phyloP scores from a whole-genome alignment of 2,329 filamentous ascomycete genomes.

The Trematosphaeria pertusa region DNA sequence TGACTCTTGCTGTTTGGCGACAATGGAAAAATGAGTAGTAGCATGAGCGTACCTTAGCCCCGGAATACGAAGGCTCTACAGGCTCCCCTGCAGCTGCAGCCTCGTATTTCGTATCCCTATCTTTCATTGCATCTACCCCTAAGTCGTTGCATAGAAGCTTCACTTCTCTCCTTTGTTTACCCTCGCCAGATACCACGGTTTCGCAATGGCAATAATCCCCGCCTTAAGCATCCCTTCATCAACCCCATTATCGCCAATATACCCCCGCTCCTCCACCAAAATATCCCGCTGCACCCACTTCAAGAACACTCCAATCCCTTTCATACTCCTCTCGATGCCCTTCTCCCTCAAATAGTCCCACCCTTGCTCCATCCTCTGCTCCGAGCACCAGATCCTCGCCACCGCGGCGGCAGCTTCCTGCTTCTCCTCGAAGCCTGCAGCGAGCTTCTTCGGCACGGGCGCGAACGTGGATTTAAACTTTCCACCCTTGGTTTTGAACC shows the following conservation, averaged over 20 bases:
- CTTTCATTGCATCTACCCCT: too few species aligned
- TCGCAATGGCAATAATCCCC: conserved; percentile 34
- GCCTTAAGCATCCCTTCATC: conserved; percentile 25
- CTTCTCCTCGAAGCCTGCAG: conserved; percentile 16
- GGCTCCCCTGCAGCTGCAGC: too few species aligned
- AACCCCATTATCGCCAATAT: conserved; percentile 25
- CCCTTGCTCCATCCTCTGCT: conserved; percentile 32
- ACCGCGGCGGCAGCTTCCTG: conserved; percentile 16
- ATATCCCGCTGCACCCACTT: conserved; percentile 36
- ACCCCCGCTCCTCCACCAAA: conserved; percentile 28
- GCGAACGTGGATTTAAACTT: conserved; percentile 34
- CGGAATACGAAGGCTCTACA: too few species aligned
- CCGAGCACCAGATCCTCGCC: conserved; percentile 28
- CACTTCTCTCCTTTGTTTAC: too few species aligned
- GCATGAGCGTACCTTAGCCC: too few species aligned
- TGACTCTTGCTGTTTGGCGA: too few species aligned
- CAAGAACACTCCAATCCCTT: conserved; percentile 24
- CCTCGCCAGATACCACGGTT: too few species aligned
- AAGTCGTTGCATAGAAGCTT: too few species aligned
- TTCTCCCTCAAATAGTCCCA: conserved; percentile 33
- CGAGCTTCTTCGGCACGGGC: conserved; percentile 20
- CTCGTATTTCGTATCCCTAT: too few species aligned
- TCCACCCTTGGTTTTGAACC: conserved; percentile 39
- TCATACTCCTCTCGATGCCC: conserved; percentile 17
- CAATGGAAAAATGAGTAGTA: too few species aligned